Conservation (phyloP, 176 grass and related monocot genomes). For the Carex myosuroides region DNA sequence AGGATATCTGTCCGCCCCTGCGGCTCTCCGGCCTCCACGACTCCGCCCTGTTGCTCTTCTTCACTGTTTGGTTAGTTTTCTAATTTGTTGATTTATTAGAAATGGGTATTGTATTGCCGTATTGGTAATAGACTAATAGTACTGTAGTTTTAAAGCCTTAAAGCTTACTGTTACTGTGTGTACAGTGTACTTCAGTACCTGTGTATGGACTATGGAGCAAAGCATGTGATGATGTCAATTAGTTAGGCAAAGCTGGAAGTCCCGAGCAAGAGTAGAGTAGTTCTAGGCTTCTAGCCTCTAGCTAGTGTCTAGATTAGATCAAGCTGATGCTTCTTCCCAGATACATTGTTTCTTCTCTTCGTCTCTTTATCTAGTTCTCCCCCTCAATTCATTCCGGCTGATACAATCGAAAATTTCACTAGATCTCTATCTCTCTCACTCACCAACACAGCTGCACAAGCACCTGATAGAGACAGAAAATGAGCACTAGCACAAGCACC, state of each 20-base stretch:
- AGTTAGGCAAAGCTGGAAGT: conserved; percentile 1
- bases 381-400: background rate
- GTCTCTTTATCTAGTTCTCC: background rate
- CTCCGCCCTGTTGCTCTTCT: no score
- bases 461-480: conserved; percentile 13
- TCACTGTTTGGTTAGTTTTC: no score
- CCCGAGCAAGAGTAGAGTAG: background rate
- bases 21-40: no score
- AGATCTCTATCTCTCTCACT: conserved; percentile 28
- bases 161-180: no score
- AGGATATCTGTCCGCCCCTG: no score
- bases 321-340: background rate
- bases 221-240: background rate
- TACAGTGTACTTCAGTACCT: no score
- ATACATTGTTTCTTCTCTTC: background rate
- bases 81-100: no score
- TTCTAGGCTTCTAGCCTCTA: background rate
- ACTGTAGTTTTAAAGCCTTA: no score
- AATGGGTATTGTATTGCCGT: no score
- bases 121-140: no score
- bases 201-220: background rate
- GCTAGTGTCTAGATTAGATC: background rate
- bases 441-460: no score
- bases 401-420: background rate
- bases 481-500: conserved; percentile 54